phyloP scores from a whole-genome alignment of 371 early-diverging fungal genomes.

The Mortierella sp. region DNA sequence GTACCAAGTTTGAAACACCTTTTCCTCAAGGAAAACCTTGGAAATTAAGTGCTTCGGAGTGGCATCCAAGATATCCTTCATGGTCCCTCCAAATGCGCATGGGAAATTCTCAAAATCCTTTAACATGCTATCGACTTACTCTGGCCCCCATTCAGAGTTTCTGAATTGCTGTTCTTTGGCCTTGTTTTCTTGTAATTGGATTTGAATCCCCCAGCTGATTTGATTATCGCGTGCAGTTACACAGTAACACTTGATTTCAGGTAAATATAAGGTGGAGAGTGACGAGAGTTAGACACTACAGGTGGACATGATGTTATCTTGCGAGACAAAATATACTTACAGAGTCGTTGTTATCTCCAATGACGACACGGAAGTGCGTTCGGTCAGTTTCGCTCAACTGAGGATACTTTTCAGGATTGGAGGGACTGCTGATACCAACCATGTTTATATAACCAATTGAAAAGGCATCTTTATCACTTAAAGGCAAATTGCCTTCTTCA shows the following conservation, averaged over 20 bases:
- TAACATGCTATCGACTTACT: background rate
- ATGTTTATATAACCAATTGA: background rate
- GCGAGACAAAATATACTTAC: too few species aligned
- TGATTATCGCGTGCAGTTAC: background rate
- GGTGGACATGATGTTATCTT: too few species aligned
- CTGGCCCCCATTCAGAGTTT: conserved; percentile 10
- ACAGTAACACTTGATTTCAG: background rate
- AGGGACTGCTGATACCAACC: background rate
- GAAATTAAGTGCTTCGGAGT: conserved; percentile 6
- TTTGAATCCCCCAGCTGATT: background rate
- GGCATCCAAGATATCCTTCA: background rate
- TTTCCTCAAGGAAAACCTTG: conserved; percentile 8
- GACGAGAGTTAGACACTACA: background rate
- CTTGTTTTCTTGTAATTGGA: background rate
- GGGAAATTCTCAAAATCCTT: conserved; percentile 1
- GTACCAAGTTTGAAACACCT: conserved; percentile 9
- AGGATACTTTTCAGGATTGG: background rate
- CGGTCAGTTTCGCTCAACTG: background rate
- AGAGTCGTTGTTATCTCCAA: too few species aligned
- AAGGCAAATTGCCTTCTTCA: background rate
- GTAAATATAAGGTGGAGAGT: background rate
- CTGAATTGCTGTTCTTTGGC: conserved; percentile 2
- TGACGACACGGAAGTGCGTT: too few species aligned
- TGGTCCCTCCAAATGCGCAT: background rate
- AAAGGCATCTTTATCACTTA: background rate